Evolutionary conservation across 169 alveolate species (phyloP).

Genomic region (Eimeria zaria): DNA sequence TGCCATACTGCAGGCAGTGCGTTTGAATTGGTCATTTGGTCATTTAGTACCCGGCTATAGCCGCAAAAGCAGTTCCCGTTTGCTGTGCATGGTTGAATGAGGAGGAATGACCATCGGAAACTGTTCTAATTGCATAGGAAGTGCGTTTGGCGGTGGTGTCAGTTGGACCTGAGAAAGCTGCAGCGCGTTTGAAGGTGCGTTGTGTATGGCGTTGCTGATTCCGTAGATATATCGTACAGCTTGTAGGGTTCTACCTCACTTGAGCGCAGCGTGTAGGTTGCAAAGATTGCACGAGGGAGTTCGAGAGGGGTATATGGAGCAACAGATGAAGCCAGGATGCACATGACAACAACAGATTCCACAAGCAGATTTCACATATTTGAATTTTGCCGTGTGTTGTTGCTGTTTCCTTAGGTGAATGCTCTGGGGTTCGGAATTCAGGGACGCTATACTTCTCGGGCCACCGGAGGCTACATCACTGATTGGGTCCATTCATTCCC

Average conservation of each 20-base stretch:
- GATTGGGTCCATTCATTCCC: no score
- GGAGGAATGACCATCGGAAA: background rate
- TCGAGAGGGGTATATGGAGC: no score
- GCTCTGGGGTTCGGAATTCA: no score
- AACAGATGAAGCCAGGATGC: no score
- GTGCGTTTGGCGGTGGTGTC: background rate
- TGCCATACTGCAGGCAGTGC: background rate
- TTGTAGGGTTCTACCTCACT: background rate
- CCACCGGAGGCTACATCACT: no score
- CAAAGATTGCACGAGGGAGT: no score
- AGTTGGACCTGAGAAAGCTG: background rate
- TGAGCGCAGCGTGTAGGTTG: background rate
- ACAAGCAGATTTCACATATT: no score
- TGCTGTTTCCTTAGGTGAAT: no score
- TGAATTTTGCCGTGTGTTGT: no score
- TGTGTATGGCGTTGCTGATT: background rate
- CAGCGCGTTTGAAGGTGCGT: background rate
- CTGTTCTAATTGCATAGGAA: background rate
- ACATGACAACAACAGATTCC: no score
- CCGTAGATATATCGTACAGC: background rate
- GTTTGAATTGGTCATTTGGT: background rate
- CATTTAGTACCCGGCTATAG: background rate
- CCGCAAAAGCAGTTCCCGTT: background rate
- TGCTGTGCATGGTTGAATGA: background rate
- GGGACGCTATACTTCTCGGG: no score